phyloP scores from a whole-genome alignment of 192 early-diverging fungal genomes.

The Umbelopsis vinacea region DNA sequence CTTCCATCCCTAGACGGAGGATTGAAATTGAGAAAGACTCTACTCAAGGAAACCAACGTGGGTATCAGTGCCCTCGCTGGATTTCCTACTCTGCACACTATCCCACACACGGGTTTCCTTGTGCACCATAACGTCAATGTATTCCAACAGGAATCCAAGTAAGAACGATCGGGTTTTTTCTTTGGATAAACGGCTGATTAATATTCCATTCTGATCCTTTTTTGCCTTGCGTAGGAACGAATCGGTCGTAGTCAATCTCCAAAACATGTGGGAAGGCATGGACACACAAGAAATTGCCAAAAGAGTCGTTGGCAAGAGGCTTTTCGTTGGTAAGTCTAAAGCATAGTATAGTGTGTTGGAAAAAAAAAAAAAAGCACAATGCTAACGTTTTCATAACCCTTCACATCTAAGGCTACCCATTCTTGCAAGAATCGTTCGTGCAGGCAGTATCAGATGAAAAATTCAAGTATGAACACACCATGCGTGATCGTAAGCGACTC shows the following conservation, averaged over 20 bases:
- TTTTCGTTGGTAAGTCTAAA: slow-evolving; percentile 59
- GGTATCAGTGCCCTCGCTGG: slow-evolving; percentile 74
- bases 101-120: slow-evolving; percentile 69
- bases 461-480: slow-evolving; percentile 59
- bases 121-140: slow-evolving; percentile 84
- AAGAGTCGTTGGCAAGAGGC: slow-evolving; percentile 56
- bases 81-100: slow-evolving; percentile 88
- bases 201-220: no score
- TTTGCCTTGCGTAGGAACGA: slow-evolving; percentile 63
- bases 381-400: background rate
- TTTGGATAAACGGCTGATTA: no score
- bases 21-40: slow-evolving; percentile 56
- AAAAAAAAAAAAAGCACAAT: no score
- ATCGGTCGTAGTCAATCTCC: slow-evolving; percentile 68
- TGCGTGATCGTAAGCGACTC: slow-evolving; percentile 51
- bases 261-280: slow-evolving; percentile 54
- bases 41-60: slow-evolving; percentile 64
- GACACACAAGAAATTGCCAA: slow-evolving; percentile 61
- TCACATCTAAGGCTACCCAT: slow-evolving; percentile 78
- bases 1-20: slow-evolving; percentile 65
- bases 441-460: slow-evolving; percentile 73
- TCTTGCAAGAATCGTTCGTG: slow-evolving; percentile 80
- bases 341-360: no score
- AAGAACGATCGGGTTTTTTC: background rate
- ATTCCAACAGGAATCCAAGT: slow-evolving; percentile 79